Conservation (phyloP, 257 asterid species). For the Solanum acaule region DNA sequence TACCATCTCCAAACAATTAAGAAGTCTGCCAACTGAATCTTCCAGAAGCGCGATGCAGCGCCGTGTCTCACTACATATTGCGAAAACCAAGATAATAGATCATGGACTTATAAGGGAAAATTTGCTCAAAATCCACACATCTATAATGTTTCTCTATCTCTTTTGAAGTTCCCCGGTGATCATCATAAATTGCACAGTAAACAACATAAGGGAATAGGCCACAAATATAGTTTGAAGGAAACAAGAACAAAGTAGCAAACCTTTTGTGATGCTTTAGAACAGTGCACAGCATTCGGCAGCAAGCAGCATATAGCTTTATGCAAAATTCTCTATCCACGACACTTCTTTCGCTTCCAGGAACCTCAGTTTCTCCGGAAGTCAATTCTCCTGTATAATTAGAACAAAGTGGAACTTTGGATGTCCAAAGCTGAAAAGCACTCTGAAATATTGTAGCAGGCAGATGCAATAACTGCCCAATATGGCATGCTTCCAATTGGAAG, state of each 20-base stretch:
- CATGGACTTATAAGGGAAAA: not conserved
- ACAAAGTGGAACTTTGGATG: slow-evolving; percentile 14
- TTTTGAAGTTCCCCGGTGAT: not conserved
- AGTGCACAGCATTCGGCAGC: slow-evolving; percentile 68
- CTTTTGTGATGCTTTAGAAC: slow-evolving; percentile 71
- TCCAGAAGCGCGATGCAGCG: slow-evolving; percentile 59
- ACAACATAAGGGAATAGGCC: not conserved
- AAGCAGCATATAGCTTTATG: slow-evolving; percentile 57
- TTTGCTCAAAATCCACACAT: not conserved
- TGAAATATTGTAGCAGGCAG: slow-evolving; percentile 75
- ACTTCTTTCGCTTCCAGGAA: slow-evolving; percentile 5
- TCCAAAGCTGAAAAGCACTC: slow-evolving; percentile 44
- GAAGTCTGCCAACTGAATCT: slow-evolving; percentile 69
- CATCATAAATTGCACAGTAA: not conserved
- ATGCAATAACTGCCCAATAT: slow-evolving; percentile 52
- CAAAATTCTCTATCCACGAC: slow-evolving; percentile 39
- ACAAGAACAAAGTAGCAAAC: slow-evolving; percentile 20
- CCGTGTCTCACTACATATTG: slow-evolving; percentile 46
- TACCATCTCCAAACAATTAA: slow-evolving; percentile 70
- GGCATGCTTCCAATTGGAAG: slow-evolving; percentile 51
- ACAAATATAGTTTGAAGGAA: not conserved
- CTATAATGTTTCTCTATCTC: not conserved
- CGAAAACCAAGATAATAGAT: not conserved
- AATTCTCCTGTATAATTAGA: not conserved
- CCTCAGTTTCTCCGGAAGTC: slow-evolving; percentile 1